Base-by-base conservation (phyloP, 2,329 filamentous ascomycete species). In the Orbilia ellipsospora region DNA sequence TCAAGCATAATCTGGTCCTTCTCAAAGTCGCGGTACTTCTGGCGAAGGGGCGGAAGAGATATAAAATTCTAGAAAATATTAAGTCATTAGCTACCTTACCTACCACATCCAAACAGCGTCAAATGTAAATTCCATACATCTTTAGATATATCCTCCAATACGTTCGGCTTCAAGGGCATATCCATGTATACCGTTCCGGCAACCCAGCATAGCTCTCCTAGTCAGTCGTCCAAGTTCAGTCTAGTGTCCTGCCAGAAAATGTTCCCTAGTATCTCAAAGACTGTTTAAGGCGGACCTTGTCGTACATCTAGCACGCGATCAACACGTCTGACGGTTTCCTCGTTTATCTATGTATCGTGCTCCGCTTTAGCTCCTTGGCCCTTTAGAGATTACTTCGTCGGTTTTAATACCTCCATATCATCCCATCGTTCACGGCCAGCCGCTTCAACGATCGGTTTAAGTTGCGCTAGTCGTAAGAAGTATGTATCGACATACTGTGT, bases 401-500 rank as follows among this genome's bases (percentile, higher is more conserved):
- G 54, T 42, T 13, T 7, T 40, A 20, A 60, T 84, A 88, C 87
- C 81, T 85, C 87, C 64, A 92, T 90, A 61, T 88, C 90, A 55
- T 88, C 86, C 93, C 95, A 99, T 5, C 90, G 89, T 40, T 90
- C 89, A 15, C 84, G 83, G 0, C 94, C 94, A 60, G 92, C 86
- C 77, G 87, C 83, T 79, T 96, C 92, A 0, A 96, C 91, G 0
- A 88, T 87, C 8, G 93, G 92, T 83, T 94, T 97, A 82, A 99
- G 88, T 83, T 92, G 91, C 44, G 92, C 89, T 23, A 99, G 87
- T 12, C 95, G 91, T 79, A 97, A 82, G 81, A 97, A 99, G 86
- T 99, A 99, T 88, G 98, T 94, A 83, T 99, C 95, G 77, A 91
- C 92, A 87, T 92, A 99, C 83, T 99, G 95, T 82, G 98, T 95